These are phyloP conservation scores for Dendryphion nanum DNA, from an alignment of 2,329 filamentous ascomycete species.

Conservation along the genomic window DNA sequence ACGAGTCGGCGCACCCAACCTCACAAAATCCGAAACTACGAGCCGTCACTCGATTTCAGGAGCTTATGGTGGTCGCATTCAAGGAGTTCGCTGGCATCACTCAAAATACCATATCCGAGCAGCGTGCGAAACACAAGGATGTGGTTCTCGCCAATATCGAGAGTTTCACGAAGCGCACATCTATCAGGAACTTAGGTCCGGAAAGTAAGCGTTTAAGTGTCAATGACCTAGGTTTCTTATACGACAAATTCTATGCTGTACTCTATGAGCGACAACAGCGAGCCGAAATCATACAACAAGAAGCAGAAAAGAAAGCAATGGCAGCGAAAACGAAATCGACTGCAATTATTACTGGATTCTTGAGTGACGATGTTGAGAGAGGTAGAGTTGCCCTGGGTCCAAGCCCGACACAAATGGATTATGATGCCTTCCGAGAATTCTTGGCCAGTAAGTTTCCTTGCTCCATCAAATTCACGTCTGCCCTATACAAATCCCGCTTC, in stretches of 20 bases:
- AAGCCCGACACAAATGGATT: slow-evolving; percentile 93
- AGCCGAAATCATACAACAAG: slow-evolving; percentile 66
- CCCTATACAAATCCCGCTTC: neutral
- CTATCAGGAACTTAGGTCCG: slow-evolving; percentile 89
- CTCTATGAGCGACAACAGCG: slow-evolving; percentile 90
- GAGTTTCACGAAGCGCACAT: slow-evolving; percentile 94
- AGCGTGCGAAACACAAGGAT: slow-evolving; percentile 89
- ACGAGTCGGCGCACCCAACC: slow-evolving; percentile 93
- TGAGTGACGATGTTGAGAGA: slow-evolving; percentile 64
- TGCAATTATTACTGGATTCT: slow-evolving; percentile 49
- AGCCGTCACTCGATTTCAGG: slow-evolving; percentile 93
- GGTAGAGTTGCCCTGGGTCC: slow-evolving; percentile 85
- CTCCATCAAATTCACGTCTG: neutral
- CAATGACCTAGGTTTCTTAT: slow-evolving; percentile 84
- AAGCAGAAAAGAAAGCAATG: slow-evolving; percentile 67
- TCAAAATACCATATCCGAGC: slow-evolving; percentile 84
- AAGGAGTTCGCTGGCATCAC: slow-evolving; percentile 97
- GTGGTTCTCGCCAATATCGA: slow-evolving; percentile 94
- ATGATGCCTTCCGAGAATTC: slow-evolving; percentile 93
- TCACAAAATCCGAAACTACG: slow-evolving; percentile 93
- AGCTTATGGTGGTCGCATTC: slow-evolving; percentile 98
- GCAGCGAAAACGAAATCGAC: slow-evolving; percentile 57
- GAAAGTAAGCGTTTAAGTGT: slow-evolving; percentile 88
- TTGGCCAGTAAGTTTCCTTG: slow-evolving; percentile 57
- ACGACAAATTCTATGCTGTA: slow-evolving; percentile 90